phyloP scores from a whole-genome alignment of 169 alveolate species.

The Plasmodium adleri region DNA sequence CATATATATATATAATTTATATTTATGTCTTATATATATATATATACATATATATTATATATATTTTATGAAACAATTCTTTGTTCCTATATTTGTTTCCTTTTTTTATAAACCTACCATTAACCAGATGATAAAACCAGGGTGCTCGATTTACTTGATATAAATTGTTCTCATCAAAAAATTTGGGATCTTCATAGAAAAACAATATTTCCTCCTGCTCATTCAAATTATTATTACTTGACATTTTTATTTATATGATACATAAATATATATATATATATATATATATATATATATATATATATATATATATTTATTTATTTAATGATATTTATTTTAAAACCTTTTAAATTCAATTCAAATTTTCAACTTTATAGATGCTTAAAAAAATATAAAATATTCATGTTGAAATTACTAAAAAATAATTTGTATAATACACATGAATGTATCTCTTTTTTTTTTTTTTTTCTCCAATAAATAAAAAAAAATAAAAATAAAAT shows the following conservation, averaged over 20 bases:
- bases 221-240: slow-evolving; percentile 11
- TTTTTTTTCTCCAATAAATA: too few species aligned
- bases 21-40: slow-evolving; percentile 1
- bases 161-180: slow-evolving; percentile 33
- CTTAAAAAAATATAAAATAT: too few species aligned
- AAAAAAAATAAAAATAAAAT: too few species aligned
- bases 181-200: slow-evolving; percentile 63
- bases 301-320: too few species aligned
- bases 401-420: too few species aligned
- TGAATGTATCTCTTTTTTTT: too few species aligned
- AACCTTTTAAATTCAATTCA: too few species aligned
- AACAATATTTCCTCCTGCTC: slow-evolving; percentile 21
- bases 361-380: too few species aligned
- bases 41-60: slow-evolving; percentile 1
- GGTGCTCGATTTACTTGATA: slow-evolving; percentile 57
- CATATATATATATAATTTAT: background rate
- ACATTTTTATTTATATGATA: slow-evolving; percentile 8
- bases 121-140: slow-evolving; percentile 62
- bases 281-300: too few species aligned
- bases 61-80: background rate
- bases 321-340: too few species aligned
- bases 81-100: background rate
- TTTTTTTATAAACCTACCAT: slow-evolving; percentile 43
- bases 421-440: too few species aligned
- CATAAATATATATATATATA: too few species aligned